Base-by-base conservation (phyloP, 306 rosid genomes). In the Inga oerstediana region DNA sequence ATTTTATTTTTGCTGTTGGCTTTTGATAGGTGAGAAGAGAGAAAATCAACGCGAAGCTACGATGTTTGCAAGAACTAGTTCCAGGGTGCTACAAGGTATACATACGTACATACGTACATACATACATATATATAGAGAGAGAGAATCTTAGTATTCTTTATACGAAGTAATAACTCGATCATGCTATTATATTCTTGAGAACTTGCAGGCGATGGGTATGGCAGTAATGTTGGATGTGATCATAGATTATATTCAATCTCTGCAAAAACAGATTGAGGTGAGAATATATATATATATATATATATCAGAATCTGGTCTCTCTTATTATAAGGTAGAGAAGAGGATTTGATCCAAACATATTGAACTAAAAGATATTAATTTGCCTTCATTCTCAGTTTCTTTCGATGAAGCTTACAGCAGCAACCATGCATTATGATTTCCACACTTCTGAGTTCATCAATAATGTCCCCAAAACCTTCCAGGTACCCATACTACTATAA, bases 161-260 rank as follows among this genome's bases (percentile, higher is more conserved):
- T 35, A 46, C 30, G 86, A 27, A 27, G 70, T 49, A 65, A 52
- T 72, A 74, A 41, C 37, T 74, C 0, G 16, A 41, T 78, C 30
- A 8, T n/a, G 62, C 8, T 46, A 10, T 54, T 39, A 39, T 39
- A 39, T 69, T 59, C 78, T 74, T 32, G 41, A 74, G 84, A 46
- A 59, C 39, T 72, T 74, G 79, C 87, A 92, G 97, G 82, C 90
- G 48, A 92, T 92, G 97, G 97, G 94, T 67, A 89, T 90, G 97
- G 91, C 91, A 17, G 90, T 86, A 9, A 90, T 92, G 97, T 72
- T 92, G 67, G 97, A 90, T 85, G 97, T 88, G 81, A 90, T 90
- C 48, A 90, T 88, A 86, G 81, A 88, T 56, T 92, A 92, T 79
- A 87, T 92, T 72, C 94, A 89, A 34, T 90, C 97, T 13, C 88